Evolutionary conservation across 805 yeast genomes (phyloP).

Genomic region (Starmerella roubikii): DNA sequence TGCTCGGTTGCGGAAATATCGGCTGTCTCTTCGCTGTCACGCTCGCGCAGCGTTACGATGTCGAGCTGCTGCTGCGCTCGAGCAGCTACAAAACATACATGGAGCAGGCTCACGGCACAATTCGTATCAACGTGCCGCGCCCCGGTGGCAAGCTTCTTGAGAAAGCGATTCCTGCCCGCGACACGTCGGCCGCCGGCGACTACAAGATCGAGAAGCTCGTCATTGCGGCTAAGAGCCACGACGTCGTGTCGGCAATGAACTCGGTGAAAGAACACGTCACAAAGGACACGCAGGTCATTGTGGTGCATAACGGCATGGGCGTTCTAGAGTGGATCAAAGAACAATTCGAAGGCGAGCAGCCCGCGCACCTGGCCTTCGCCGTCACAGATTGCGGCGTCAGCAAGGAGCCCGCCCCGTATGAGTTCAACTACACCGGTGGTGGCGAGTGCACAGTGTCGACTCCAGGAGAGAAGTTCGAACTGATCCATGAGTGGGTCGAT

Average conservation of each 20-base stretch:
- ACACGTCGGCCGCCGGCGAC: background rate
- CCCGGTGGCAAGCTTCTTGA: conserved; percentile 24
- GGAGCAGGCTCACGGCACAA: conserved; percentile 13
- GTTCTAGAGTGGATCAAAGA: conserved; percentile 37
- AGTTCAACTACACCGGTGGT: conserved; percentile 51
- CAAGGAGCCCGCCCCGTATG: conserved; percentile 33
- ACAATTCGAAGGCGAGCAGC: conserved; percentile 45
- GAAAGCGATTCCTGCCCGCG: conserved; percentile 11
- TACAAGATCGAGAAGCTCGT: conserved; percentile 41
- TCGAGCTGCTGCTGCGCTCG: conserved; percentile 32
- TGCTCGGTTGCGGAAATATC: conserved; percentile 43
- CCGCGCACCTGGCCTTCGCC: conserved; percentile 56
- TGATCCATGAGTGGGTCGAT: background rate
- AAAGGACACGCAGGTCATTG: conserved; percentile 40
- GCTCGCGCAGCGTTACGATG: conserved; percentile 28
- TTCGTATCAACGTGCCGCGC: conserved; percentile 7
- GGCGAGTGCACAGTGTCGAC: conserved; percentile 29
- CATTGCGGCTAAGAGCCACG: conserved; percentile 68
- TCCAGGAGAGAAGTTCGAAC: background rate
- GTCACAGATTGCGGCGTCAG: conserved; percentile 76
- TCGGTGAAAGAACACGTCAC: conserved; percentile 40
- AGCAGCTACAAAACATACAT: conserved; percentile 32
- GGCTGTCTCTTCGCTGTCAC: conserved; percentile 40
- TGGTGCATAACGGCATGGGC: conserved; percentile 86
- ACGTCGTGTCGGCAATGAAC: conserved; percentile 48